Conservation (phyloP, 2,329 filamentous ascomycete species). For the Alternaria tenuissima region DNA sequence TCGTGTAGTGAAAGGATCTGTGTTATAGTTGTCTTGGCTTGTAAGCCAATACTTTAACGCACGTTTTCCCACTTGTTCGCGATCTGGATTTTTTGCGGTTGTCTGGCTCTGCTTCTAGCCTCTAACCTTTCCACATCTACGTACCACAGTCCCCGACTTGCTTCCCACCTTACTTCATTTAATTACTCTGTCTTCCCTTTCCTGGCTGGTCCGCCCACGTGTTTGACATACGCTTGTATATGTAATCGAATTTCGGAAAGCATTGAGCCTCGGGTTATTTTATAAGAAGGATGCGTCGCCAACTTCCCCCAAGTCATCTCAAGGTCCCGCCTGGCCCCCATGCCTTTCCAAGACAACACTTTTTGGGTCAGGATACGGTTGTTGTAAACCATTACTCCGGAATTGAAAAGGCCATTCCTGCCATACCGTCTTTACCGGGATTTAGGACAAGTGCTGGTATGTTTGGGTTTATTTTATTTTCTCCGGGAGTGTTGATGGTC, state of each 20-base stretch:
- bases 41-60: constrained; percentile 45
- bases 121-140: constrained; percentile 4
- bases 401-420: constrained; percentile 48
- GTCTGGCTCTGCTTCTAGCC: constrained; percentile 17
- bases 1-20: constrained; percentile 6
- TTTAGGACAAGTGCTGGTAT: constrained; percentile 51
- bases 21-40: constrained; percentile 28
- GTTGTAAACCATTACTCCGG: constrained; percentile 46
- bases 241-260: constrained; percentile 25
- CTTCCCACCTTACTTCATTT: constrained; percentile 19
- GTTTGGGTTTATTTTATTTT: constrained; percentile 26
- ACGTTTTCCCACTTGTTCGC: constrained; percentile 39
- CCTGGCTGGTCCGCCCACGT: constrained; percentile 29
- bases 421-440: constrained; percentile 48
- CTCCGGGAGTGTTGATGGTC: constrained; percentile 24
- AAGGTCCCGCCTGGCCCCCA: constrained; percentile 43
- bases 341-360: constrained; percentile 40
- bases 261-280: neutral
- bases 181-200: constrained; percentile 23
- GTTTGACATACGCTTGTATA: constrained; percentile 20
- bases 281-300: constrained; percentile 41
- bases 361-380: constrained; percentile 37
- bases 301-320: constrained; percentile 46
- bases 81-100: constrained; percentile 17
- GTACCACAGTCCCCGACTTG: neutral